These are phyloP conservation scores for Perilla frutescens DNA, from an alignment of 257 asterid species.

Conservation along the genomic window DNA sequence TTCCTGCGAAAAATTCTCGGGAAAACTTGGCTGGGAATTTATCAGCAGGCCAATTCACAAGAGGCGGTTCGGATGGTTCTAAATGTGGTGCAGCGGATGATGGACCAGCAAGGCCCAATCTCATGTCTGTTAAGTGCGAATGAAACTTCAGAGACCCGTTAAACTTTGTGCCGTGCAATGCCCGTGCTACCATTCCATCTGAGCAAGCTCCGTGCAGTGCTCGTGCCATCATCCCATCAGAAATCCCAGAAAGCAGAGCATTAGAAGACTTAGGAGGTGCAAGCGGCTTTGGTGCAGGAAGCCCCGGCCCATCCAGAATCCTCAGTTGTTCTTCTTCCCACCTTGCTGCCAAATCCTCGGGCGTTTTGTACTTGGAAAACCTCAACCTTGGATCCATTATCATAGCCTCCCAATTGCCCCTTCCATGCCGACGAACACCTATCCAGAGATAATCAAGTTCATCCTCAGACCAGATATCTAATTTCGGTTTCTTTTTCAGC, in stretches of 20 bases:
- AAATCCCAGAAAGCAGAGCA: constrained; percentile 60
- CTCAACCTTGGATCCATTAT: constrained; percentile 76
- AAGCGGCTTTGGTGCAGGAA: constrained; percentile 46
- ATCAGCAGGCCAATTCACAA: constrained; percentile 54
- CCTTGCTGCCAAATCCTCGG: constrained; percentile 70
- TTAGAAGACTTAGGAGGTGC: constrained; percentile 54
- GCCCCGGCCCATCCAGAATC: constrained; percentile 69
- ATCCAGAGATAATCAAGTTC: constrained; percentile 97
- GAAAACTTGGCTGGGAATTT: constrained; percentile 55
- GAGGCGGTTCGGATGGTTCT: constrained; percentile 55
- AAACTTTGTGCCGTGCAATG: constrained; percentile 62
- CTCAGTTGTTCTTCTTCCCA: constrained; percentile 95
- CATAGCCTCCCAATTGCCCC: constrained; percentile 93
- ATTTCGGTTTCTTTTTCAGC: constrained; percentile 54
- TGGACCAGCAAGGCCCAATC: constrained; percentile 75
- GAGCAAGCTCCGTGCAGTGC: constrained; percentile 53
- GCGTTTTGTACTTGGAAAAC: constrained; percentile 78
- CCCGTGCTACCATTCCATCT: constrained; percentile 60
- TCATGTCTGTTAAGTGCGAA: constrained; percentile 78
- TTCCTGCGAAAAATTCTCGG: constrained; percentile 54
- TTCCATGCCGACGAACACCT: constrained; percentile 93
- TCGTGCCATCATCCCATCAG: constrained; percentile 78
- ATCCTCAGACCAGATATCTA: constrained; percentile 91
- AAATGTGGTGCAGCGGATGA: constrained; percentile 48
- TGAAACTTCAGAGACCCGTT: constrained; percentile 63